Evolutionary conservation across 2,329 filamentous ascomycete species (phyloP), one percentile per base, ranked within the genome.

Genomic region (Exophiala oligosperma): DNA sequence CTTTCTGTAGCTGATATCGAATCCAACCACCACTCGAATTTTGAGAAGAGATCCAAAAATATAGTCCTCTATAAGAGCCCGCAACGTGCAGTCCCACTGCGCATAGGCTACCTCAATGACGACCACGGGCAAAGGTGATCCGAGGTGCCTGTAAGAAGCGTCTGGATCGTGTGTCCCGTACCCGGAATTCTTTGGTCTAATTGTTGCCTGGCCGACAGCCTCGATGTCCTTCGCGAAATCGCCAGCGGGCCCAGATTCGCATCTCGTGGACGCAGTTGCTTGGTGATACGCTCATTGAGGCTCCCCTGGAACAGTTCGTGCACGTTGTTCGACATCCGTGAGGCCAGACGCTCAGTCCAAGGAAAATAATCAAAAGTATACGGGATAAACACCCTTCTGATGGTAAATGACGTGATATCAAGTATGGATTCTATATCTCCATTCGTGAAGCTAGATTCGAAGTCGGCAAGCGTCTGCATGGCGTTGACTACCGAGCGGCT

Each of bases 61-160:
- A 57, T 73, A 72, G 57, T 69, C 66, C 37, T 72, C 70, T 1
- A 69, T 70, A 48, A 73, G 60, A 48, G 56, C 24, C 11, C 54
- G 49, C 46, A 73, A 54, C 23, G 65, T 63, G 47, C 67, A 69
- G 46, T 61, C 56, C 52, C 70, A 68, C 65, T 71, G 69, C 17
- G 66, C 65, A 61, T 71, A 69, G n/a, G 69, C 67, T 21, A 72
- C 68, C 57, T 73, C 70, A 32, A 72, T 64, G 9, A 73, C 64
- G 12, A 71, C 63, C 14, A 61, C 59, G 2, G 67, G 66, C 49
- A 44, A 67, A 41, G 55, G 53, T 17, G 62, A 60, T 35, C 64
- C 43, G 8, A 41, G 24, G 61, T 70, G 67, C 9, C 56, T 43
- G 56, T 69, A 70, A 38, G 61, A 61, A 26, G 57, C 59, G 59